A percentile compares a stretch with the other conserved stretches of the same genome.
These are phyloP conservation scores for Cephaloascus fragrans DNA, from an alignment of 805 yeast species.

Conservation along the genomic window DNA sequence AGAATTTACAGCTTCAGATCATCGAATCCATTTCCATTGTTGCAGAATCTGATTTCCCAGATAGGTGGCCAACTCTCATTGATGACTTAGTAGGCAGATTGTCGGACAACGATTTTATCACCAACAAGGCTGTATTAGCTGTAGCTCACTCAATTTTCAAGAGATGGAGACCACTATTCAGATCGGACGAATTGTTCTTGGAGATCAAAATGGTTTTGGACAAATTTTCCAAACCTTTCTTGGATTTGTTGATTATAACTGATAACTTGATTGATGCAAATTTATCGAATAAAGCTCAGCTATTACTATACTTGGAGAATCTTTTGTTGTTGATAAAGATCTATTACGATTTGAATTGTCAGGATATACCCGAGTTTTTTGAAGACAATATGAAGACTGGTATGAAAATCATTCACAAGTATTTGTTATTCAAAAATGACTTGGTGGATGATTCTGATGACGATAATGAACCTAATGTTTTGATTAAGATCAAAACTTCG, in stretches of 20 bases:
- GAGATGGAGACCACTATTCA: constrained; percentile 91
- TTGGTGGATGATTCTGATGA: constrained; percentile 47
- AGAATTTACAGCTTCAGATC: constrained; percentile 76
- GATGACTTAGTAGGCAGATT: constrained; percentile 66
- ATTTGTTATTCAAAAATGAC: constrained; percentile 51
- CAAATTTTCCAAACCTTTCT: constrained; percentile 73
- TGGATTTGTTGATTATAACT: constrained; percentile 55
- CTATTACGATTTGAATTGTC: constrained; percentile 91
- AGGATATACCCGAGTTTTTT: constrained; percentile 95
- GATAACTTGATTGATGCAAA: constrained; percentile 52
- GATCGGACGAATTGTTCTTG: constrained; percentile 79
- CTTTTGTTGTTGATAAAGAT: constrained; percentile 66
- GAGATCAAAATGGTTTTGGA: constrained; percentile 84
- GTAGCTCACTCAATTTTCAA: constrained; percentile 95
- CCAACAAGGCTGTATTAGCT: constrained; percentile 75
- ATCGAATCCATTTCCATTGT: constrained; percentile 90
- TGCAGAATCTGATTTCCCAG: constrained; percentile 95
- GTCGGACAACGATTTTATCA: constrained; percentile 52
- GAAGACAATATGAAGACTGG: constrained; percentile 79
- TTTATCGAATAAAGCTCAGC: constrained; percentile 33
- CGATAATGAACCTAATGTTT: constrained; percentile 58
- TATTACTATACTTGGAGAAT: constrained; percentile 57
- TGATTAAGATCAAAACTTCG: constrained; percentile 68
- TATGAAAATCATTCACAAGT: constrained; percentile 76
- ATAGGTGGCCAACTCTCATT: constrained; percentile 71